Percentiles rank a stretch among this genome's conserved stretches.
Conservation (phyloP, 164 flowering plant genomes). For the Piper longum region DNA sequence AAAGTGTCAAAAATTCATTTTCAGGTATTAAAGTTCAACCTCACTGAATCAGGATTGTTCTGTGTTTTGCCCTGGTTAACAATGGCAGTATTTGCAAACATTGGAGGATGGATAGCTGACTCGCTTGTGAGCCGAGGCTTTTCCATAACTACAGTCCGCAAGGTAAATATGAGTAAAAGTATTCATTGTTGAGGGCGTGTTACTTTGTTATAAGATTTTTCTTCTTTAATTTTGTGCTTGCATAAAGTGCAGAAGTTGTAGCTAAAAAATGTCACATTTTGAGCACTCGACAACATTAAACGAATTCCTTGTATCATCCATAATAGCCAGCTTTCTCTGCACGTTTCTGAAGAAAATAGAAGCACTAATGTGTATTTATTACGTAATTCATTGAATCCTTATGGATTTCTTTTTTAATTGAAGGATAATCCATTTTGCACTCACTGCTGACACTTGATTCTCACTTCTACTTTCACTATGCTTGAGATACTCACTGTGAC, state of each 20-base stretch:
- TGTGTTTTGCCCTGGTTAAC: slow-evolving; percentile 98
- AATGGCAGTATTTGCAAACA: slow-evolving; percentile 94
- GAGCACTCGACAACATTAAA: no score
- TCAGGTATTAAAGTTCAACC: slow-evolving; percentile 97
- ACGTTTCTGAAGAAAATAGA: no score
- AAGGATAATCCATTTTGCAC: no score
- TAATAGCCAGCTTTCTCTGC: no score
- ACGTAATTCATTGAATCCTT: background rate
- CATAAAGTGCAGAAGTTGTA: no score
- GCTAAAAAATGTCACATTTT: no score
- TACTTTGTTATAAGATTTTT: background rate
- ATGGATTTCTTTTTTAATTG: background rate
- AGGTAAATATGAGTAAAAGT: slow-evolving; percentile 34
- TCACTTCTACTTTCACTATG: no score
- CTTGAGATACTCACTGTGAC: background rate
- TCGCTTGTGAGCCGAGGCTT: slow-evolving; percentile 87
- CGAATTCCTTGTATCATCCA: no score
- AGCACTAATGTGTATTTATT: no score
- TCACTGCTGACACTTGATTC: no score
- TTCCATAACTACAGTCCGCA: slow-evolving; percentile 82
- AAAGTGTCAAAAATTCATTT: background rate
- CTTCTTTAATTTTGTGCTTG: background rate
- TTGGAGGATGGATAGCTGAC: slow-evolving; percentile 99
- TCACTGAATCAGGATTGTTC: slow-evolving; percentile 87
- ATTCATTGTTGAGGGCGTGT: background rate